Base-by-base conservation (phyloP, 495 filamentous ascomycete genomes). In the Cercophora sp. region DNA sequence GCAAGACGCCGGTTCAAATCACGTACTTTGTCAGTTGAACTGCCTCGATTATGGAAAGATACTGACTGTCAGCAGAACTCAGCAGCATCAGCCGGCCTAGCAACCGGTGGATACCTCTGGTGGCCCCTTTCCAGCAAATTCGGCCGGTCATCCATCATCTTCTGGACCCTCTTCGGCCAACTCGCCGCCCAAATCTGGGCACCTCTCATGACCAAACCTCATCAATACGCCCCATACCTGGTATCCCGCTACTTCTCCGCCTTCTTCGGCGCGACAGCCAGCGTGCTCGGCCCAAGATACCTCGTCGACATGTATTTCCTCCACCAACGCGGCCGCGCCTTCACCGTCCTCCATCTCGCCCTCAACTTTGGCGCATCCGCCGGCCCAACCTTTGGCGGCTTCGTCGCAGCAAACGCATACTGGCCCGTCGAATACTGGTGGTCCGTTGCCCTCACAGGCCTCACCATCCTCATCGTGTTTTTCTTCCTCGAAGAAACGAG, bases 101-200 rank as follows among this genome's bases (percentile, higher is more conserved):
- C 82, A 0, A 84, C 83, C 54, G 80, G 79, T 48, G 85, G 84
- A 51, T 85, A 84, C 63, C 69, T 85, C 58, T 81, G 80, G 78
- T 78, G 84, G 42, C 82, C 83, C 3, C 70, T 85, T 4, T 78
- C 78, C 40, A 79, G 78, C 2, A 69, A 77, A 5, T 81, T 79
- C 44, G 83, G 82, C 18, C 70, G 83, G 27, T 73, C 81, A 13
- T 77, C 79, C 0, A 82, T 82, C 25, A 71, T 80, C 51, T 73
- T 75, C 52, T 82, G 80, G 4, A 76, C 74, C 15, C 42, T 81
- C 6, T 69, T 85, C 36, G 80, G 77, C 55, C 67, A 84, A 16
- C 74, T 69, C 1, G 78, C 76, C 39, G 75, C 37, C 2, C 56
- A 73, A 37, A 75, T 85, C 55, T 85, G 83, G 83, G 76, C 82